These are phyloP conservation scores for Salvia rosmarinus DNA, from an alignment of 257 asterid species.

Conservation along the genomic window DNA sequence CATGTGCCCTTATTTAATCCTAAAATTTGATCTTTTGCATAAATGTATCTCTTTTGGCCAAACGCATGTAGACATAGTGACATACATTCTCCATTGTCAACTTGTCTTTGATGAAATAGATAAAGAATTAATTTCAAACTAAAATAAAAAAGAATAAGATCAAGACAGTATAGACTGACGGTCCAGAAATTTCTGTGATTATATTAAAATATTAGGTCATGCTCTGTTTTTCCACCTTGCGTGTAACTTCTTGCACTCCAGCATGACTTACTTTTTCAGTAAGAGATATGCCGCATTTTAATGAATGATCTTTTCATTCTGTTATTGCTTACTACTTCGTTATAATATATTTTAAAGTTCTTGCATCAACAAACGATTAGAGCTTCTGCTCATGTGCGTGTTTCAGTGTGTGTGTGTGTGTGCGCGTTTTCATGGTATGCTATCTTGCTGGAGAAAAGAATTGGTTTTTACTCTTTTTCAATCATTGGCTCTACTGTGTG, in stretches of 20 bases:
- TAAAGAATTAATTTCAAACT: neutral
- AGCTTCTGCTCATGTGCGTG: neutral
- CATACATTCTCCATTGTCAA: conserved; percentile 40
- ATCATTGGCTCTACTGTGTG: neutral
- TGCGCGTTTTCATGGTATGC: neutral
- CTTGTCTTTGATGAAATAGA: conserved; percentile 18
- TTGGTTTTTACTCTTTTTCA: neutral
- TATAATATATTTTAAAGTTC: neutral
- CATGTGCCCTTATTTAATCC: conserved; percentile 26
- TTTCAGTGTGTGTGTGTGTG: neutral
- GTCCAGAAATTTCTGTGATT: neutral
- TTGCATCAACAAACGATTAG: neutral
- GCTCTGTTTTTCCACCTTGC: conserved; percentile 14
- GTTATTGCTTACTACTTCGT: neutral
- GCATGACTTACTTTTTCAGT: no score
- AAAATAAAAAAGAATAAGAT: neutral
- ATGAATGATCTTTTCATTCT: neutral
- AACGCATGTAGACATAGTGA: conserved; percentile 40
- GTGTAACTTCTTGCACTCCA: no score
- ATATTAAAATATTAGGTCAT: conserved; percentile 13
- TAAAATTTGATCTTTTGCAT: conserved; percentile 20
- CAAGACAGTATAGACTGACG: neutral
- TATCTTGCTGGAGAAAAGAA: neutral
- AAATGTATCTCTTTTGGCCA: conserved; percentile 30
- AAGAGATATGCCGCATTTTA: neutral